Conservation (phyloP, 148 eudicot genomes). For the Rhododendron williamsianum region DNA sequence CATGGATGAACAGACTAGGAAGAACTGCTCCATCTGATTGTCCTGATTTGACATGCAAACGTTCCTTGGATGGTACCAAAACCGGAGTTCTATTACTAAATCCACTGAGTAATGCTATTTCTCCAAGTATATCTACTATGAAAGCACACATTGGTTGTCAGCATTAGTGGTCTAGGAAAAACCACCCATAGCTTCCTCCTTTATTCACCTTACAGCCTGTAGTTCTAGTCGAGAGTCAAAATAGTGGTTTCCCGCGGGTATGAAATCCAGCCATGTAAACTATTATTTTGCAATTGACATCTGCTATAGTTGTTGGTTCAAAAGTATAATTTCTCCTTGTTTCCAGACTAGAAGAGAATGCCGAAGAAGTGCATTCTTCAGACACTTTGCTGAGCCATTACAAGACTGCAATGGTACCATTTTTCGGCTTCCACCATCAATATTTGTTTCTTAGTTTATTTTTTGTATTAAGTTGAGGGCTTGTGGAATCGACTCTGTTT, state of each 20-base stretch:
- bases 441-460: neutral
- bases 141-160: neutral
- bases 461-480: constrained; percentile 1
- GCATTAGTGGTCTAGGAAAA: neutral
- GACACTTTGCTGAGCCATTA: constrained; percentile 86
- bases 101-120: neutral
- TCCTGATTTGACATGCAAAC: neutral
- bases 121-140: neutral
- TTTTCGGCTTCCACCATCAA: neutral
- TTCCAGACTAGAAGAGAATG: constrained; percentile 80
- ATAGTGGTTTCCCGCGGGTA: neutral
- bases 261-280: neutral
- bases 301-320: neutral
- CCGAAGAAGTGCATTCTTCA: constrained; percentile 81
- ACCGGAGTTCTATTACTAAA: neutral
- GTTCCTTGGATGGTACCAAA: neutral
- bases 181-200: neutral
- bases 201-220: neutral
- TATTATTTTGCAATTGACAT: constrained; percentile 3
- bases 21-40: constrained; percentile 4
- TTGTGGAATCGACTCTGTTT: neutral
- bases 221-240: neutral
- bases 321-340: constrained; percentile 2
- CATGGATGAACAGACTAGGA: neutral
- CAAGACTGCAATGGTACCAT: constrained; percentile 85